phyloP scores from a whole-genome alignment of 23 red algal species.

The Gracilaria vermiculophylla region DNA sequence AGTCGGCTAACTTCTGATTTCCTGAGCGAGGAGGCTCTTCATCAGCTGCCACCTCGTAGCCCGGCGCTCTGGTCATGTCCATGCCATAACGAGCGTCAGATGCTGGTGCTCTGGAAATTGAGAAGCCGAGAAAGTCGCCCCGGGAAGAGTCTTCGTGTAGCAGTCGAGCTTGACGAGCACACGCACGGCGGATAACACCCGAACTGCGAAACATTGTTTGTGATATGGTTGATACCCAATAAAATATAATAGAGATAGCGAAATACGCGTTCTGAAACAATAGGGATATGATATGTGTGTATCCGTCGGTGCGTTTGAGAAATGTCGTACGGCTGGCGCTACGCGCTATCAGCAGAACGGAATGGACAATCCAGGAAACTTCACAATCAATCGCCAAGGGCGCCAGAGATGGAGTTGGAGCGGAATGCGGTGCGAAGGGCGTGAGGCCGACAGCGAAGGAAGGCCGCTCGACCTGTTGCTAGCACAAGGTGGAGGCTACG shows the following conservation, averaged over 20 bases:
- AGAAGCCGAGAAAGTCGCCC: slow-evolving; percentile 54
- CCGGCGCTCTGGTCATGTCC: slow-evolving; percentile 63
- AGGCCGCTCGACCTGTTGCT: neutral
- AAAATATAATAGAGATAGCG: neutral
- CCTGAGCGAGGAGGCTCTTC: slow-evolving; percentile 35
- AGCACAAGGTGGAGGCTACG: neutral
- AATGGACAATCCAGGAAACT: no score
- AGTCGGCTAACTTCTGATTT: slow-evolving; percentile 66
- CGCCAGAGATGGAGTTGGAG: neutral
- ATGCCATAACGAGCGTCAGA: slow-evolving; percentile 56
- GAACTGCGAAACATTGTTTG: slow-evolving; percentile 19
- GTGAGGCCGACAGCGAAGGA: neutral
- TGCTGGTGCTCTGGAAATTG: neutral
- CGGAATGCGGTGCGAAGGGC: no score
- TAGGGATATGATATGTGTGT: neutral
- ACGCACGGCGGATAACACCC: slow-evolving; percentile 11
- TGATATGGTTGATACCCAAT: neutral
- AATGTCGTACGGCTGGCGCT: neutral
- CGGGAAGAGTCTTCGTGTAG: slow-evolving; percentile 66
- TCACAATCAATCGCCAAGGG: neutral
- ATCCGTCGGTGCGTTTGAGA: neutral
- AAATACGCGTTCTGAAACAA: neutral
- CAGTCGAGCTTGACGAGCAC: slow-evolving; percentile 23
- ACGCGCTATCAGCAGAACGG: neutral
- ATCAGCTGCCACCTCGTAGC: slow-evolving; percentile 58